Base-by-base conservation (phyloP, 1,284 basidiomycete genomes). In the Heliocybe sulcata region DNA sequence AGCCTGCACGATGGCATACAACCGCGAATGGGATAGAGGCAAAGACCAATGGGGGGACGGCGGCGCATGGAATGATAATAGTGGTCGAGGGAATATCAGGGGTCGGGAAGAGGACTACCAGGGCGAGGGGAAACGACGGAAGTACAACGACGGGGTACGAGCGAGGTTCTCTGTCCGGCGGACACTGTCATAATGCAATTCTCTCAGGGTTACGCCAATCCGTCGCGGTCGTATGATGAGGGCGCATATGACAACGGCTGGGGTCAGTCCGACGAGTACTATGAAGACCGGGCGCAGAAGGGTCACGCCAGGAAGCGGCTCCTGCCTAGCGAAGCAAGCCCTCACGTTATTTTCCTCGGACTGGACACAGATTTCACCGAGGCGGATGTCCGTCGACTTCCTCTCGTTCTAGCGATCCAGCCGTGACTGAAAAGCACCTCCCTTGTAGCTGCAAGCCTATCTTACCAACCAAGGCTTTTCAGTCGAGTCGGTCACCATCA, bases 341-440 rank as follows among this genome's bases (percentile, higher is more conserved):
- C 86, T 25, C 90, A 96, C 72, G 87, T 96, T 64, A 94, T 95
- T 64, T 94, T 95, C 69, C 82, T 95, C 54, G 93, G 93, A 51
- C 72, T 96, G 55, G 93, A 96, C 68, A 82, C 85, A 54, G 90
- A 93, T 67, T 90, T 94, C 65, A 88, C 87, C 45, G 93, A 95
- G 75, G 83, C 85, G 61, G 92, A 94, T 76, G 92, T 95, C 69
- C 73, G 87, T 81, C 63, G 67, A 72, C 57, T 60, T 54, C 56
- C 68, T 64, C 68, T 63, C 68, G 67, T 62, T 67, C 70, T 63
- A 58, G 62, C 67, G 60, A 54, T 61, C 61, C 56, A 55, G 55
- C 53, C 61, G 58, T 65, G 47, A 67, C 73, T 77, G 67, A 76
- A 70, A 67, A 58, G 57, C 55, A 62, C 56, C 57, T 35, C 35